phyloP scores from a whole-genome alignment of 2,329 filamentous ascomycete species.

The Cladophialophora bantiana region DNA sequence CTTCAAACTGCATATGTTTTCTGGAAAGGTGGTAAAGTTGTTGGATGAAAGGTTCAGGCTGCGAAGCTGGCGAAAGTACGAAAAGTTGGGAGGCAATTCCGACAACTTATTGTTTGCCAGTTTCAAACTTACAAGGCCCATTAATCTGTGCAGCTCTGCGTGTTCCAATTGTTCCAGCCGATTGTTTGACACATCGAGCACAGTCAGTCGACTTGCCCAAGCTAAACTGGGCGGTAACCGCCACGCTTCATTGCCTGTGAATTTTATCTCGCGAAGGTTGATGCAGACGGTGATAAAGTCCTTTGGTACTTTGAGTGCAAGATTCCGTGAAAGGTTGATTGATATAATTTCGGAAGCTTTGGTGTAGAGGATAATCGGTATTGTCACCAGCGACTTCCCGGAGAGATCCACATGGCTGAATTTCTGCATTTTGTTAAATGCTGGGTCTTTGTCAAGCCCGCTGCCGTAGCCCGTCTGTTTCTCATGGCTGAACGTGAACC shows the following conservation, averaged over 20 bases:
- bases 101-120: conserved; percentile 91
- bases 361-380: conserved; percentile 91
- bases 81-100: conserved; percentile 80
- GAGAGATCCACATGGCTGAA: conserved; percentile 93
- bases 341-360: conserved; percentile 93
- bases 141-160: conserved; percentile 77
- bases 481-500: conserved; percentile 91
- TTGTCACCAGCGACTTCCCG: conserved; percentile 88
- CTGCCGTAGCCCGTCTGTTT: conserved; percentile 82
- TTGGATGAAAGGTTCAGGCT: conserved; percentile 94
- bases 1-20: conserved; percentile 80
- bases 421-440: conserved; percentile 82
- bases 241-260: conserved; percentile 89
- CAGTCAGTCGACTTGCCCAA: conserved; percentile 80
- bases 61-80: conserved; percentile 76
- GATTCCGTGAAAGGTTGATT: conserved; percentile 88
- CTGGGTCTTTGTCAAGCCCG: conserved; percentile 76
- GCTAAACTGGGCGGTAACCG: conserved; percentile 84
- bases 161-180: conserved; percentile 85
- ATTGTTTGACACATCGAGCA: conserved; percentile 95
- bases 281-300: conserved; percentile 96
- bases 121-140: conserved; percentile 83
- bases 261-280: conserved; percentile 93
- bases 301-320: conserved; percentile 89
- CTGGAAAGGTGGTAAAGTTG: conserved; percentile 81